Evolutionary conservation across 2,329 filamentous ascomycete genomes (phyloP).

Genomic region (Endothia cerciana): DNA sequence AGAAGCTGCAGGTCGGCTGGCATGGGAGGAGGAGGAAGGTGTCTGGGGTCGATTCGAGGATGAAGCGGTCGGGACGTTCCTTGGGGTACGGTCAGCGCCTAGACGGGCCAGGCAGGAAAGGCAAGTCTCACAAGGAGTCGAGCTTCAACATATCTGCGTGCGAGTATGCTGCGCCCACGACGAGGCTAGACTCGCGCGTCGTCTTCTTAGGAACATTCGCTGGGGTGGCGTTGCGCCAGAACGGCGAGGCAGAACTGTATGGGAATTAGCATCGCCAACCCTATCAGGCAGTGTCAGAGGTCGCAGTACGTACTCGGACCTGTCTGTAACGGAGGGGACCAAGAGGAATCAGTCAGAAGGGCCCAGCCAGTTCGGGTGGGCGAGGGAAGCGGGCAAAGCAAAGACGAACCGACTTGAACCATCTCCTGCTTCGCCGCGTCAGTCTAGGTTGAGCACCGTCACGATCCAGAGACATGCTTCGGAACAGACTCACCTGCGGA

Average conservation of each 20-base stretch:
- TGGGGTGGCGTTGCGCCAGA: slow-evolving; percentile 70
- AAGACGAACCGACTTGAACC: slow-evolving; percentile 88
- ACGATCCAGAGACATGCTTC: slow-evolving; percentile 7
- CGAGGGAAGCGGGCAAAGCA: slow-evolving; percentile 37
- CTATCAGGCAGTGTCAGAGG: slow-evolving; percentile 11
- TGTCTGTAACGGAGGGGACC: slow-evolving; percentile 48
- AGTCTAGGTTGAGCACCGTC: slow-evolving; percentile 34
- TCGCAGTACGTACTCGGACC: slow-evolving; percentile 61
- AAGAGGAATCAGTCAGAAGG: slow-evolving; percentile 36
- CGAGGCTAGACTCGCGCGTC: slow-evolving; percentile 67
- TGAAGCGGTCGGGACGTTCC: slow-evolving; percentile 39
- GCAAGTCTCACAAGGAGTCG: slow-evolving; percentile 69
- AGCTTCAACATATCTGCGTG: slow-evolving; percentile 94
- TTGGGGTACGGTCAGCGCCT: slow-evolving; percentile 32
- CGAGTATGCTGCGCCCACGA: slow-evolving; percentile 94
- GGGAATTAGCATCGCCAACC: slow-evolving; percentile 36
- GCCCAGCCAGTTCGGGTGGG: slow-evolving; percentile 29
- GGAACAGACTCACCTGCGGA: slow-evolving; percentile 64
- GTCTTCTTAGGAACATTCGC: slow-evolving; percentile 48
- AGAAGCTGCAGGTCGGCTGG: slow-evolving; percentile 44
- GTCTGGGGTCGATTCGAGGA: slow-evolving; percentile 72
- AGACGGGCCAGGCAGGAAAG: neutral
- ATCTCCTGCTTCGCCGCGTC: slow-evolving; percentile 76
- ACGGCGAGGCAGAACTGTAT: slow-evolving; percentile 80
- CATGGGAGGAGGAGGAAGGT: slow-evolving; percentile 68